Base-by-base conservation (phyloP, 2,329 filamentous ascomycete genomes). In the Tolypocladium guangdongense region DNA sequence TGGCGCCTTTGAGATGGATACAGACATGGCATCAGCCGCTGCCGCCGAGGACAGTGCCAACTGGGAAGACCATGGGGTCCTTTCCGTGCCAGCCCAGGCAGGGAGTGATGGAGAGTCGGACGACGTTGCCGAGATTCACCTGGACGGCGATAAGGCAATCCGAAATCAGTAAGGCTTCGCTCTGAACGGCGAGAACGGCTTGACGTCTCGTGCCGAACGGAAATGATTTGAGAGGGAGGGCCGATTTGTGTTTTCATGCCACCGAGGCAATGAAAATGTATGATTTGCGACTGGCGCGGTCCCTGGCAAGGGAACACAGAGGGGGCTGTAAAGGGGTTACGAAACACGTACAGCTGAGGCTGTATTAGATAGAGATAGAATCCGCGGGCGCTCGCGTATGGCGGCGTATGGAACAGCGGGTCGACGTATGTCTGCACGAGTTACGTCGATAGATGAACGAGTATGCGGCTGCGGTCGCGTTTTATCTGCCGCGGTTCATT, bases 61-160 rank as follows among this genome's bases (percentile, higher is more conserved):
- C 52, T 73, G 70, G 71, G 62, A 67, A 30, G 57, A 57, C 32
- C 66, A 69, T 41, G 60, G 63, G 11, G 63, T 76, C 22, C 66
- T 76, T 51, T 69, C 70, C 20, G 68, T 78, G 49, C 66, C 70
- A 22, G 62, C 68, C 12, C 60, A 65, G 5, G 65, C 60, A 32
- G 66, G 64, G 18, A 66, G 62, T 27, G 71, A 72, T 30, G 62
- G 60, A 32, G 65, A 64, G 50, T 75, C 71, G 14, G 73, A 74
- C 35, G 73, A 75, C 41, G 75, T 76, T 7, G 65, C 75, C 8
- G 76, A 79, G 61, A 78, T 78, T 46, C 74, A 76, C 55, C 60
- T 78, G 22, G 74, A 74, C 41, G 72, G 72, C 48, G 69, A 72
- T 52, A 64, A 63, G 57, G 55, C 55, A 51, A 53, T 54, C 48